A percentile compares a stretch with the other conserved stretches of the same genome.
Conservation (phyloP, 208 protist genomes). For the Trypanosoma brucei region DNA sequence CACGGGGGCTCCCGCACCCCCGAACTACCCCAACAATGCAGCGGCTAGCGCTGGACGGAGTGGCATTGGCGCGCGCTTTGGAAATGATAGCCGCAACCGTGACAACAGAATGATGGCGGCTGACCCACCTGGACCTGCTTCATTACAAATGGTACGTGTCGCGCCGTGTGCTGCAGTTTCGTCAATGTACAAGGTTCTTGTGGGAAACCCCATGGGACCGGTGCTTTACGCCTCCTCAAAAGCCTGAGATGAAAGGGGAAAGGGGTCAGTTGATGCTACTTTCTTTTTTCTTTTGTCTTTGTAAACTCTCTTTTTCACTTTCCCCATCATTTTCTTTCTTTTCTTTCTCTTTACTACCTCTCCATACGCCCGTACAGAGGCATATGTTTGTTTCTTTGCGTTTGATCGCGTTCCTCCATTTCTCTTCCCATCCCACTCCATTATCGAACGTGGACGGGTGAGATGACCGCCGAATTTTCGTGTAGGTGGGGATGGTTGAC, state of each 20-base stretch:
- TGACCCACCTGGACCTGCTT: neutral
- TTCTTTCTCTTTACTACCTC: neutral
- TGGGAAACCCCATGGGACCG: neutral
- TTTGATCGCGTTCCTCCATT: too few relatives aligned
- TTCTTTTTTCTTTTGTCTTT: neutral
- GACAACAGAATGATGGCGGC: neutral
- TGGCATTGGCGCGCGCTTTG: neutral
- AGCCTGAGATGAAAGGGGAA: neutral
- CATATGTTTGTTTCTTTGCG: too few relatives aligned
- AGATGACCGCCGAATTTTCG: too few relatives aligned
- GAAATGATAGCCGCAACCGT: neutral
- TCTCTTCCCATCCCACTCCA: too few relatives aligned
- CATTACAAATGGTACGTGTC: conserved; percentile 5
- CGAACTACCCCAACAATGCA: neutral
- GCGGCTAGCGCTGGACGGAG: neutral
- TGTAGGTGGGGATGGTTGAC: too few relatives aligned
- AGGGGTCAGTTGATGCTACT: neutral
- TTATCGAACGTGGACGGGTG: too few relatives aligned
- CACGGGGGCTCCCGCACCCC: too few relatives aligned
- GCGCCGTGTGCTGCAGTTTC: neutral
- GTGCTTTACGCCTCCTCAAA: neutral
- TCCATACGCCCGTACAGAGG: neutral
- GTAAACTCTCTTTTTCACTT: neutral
- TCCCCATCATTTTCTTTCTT: neutral
- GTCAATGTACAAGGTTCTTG: neutral